Evolutionary conservation across 2,329 filamentous ascomycete genomes (phyloP).

Genomic region (Paraphoma chrysanthemicola): DNA sequence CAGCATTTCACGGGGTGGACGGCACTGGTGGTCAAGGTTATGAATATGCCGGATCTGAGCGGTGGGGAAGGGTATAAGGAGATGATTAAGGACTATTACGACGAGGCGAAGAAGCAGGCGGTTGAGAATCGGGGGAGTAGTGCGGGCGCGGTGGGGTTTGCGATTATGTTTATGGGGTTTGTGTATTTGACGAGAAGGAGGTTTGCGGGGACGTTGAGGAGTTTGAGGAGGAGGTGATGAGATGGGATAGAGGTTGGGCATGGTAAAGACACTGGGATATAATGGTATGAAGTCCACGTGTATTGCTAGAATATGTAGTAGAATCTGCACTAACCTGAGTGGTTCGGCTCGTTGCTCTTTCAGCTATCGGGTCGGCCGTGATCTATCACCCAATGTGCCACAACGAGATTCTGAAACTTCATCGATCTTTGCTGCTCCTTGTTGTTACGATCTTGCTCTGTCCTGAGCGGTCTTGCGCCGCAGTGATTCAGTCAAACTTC

Average conservation of each 20-base stretch:
- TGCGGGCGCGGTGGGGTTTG: slow-evolving; percentile 19
- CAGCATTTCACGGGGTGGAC: slow-evolving; percentile 98
- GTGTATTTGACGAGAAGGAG: slow-evolving; percentile 30
- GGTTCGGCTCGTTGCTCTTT: too few relatives aligned
- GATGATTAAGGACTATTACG: slow-evolving; percentile 24
- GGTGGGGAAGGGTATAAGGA: slow-evolving; percentile 21
- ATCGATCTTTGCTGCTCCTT: too few relatives aligned
- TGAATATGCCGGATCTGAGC: slow-evolving; percentile 81
- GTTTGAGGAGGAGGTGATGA: slow-evolving; percentile 18
- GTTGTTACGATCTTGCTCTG: too few relatives aligned
- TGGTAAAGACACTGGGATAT: neutral
- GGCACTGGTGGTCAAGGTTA: slow-evolving; percentile 90
- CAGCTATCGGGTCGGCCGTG: too few relatives aligned
- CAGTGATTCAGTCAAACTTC: too few relatives aligned
- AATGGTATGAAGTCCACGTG: neutral
- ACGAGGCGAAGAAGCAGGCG: slow-evolving; percentile 30
- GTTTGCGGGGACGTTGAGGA: slow-evolving; percentile 33
- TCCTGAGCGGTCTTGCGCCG: too few relatives aligned
- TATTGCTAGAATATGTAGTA: too few relatives aligned
- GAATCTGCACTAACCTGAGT: too few relatives aligned
- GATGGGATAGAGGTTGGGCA: neutral
- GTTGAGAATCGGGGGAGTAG: slow-evolving; percentile 20
- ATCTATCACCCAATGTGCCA: too few relatives aligned
- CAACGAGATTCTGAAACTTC: too few relatives aligned
- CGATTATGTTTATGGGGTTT: slow-evolving; percentile 22